Evolutionary conservation across 1,284 basidiomycete species (phyloP), one percentile per base, ranked within the genome.

Genomic region (Pseudozyma hubeiensis): DNA sequence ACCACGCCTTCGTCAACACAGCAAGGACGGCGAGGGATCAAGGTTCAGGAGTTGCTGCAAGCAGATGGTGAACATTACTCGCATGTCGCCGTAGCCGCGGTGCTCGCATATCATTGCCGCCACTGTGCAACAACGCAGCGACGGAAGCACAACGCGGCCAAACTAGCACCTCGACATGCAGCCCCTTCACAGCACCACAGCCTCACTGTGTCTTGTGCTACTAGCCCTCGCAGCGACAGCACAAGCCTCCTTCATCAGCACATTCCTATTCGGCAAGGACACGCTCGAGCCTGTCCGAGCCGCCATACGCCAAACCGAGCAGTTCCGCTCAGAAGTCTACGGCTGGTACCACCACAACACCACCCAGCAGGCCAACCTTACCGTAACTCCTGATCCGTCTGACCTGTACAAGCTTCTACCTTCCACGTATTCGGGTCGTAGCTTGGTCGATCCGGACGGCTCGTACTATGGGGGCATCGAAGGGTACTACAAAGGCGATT

Each of bases 401-500:
- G 59, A 64, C 0, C 34, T 69, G 4, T 41, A 56, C 47, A 34
- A 45, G n/a, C 55, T 74, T 11, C 39, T 65, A 5, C 70, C 70
- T 0, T 40, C 57, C 7, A 46, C 9, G 13, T 67, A 64, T 24
- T 46, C 49, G 4, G 64, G 46, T 4, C 53, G 53, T 1, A 56
- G 57, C 37, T 35, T 75, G 16, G 16, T 53, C 2, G 40, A 43
- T 17, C 45, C 59, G 1, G 72, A 65, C 43, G 67, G 61, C 3
- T 48, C 72, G 24, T 75, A 70, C 51, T 71, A 67, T 31, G 19
- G 37, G 30, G 59, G 67, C 29, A 29, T 75, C 40, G 53, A 65
- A 17, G 72, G 67, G 1, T 75, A 66, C 46, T 75, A 70, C 60
- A 75, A 67, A 45, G 72, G 72, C 33, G 31, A 70, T 10, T 75